Base-by-base conservation (phyloP, 2,329 filamentous ascomycete genomes). In the Aureobasidium vineae region DNA sequence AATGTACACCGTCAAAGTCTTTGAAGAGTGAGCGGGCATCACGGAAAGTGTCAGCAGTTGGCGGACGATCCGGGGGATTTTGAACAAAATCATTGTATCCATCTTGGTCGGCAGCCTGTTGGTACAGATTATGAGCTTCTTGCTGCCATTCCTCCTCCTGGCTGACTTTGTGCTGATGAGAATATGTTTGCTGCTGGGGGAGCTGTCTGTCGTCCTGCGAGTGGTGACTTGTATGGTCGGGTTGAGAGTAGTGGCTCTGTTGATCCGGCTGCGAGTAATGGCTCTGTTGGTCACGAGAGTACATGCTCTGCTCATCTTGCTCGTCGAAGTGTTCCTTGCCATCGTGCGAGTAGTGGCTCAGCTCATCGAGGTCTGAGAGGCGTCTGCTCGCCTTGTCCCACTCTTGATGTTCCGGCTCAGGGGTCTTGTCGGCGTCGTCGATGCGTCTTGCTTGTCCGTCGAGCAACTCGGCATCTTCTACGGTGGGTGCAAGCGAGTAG, bases 1-100 rank as follows among this genome's bases (percentile, higher is more conserved):
- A 91, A 73, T 94, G 90, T 16, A 89, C 88, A 43, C 91, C 91
- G 74, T 95, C 91, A 73, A 95, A 95, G 74, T 93, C 90, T 49
- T 86, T 84, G 79, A 94, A 95, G 3, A 90, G 85, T 45, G 83
- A 78, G 69, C 86, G 80, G 21, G 85, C 85, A 73, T 90, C 86
- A 38, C 89, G 86, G 66, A 83, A 87, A 2, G 89, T 90, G 65
- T 84, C 84, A 11, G 84, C 79, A 3, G 85, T 86, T 11, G 76
- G 76, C 16, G 80, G 81, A 45, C 84, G 79, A 45, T 82, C 80
- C 10, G 76, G 72, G 10, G 68, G 57, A 26, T 65, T 49, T 6
- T 64, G 50, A 15, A 59, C 26, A 21, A 43, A 64, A 8, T 54
- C 31, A 26, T 65, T 50, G 63, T 54, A 65, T 16, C 36, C 41